Evolutionary conservation across 176 grass and related monocot genomes (phyloP).

Genomic region (Miscanthus lutarioriparius): DNA sequence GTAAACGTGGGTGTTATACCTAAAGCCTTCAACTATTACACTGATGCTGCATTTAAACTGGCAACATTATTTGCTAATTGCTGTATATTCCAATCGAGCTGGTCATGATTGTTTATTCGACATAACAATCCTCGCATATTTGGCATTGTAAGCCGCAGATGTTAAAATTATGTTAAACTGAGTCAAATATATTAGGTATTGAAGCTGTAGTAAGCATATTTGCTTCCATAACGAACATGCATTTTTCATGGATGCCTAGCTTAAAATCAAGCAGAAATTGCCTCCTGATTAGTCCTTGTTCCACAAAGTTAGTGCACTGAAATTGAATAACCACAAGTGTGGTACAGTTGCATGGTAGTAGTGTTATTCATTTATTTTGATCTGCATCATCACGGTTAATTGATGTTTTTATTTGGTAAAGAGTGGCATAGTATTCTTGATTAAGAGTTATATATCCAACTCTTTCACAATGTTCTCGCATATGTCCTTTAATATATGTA

Average conservation of each 20-base stretch:
- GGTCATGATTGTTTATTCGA: neutral
- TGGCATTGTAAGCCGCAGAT: neutral
- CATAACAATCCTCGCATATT: neutral
- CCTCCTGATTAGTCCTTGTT: neutral
- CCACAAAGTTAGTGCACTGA: neutral
- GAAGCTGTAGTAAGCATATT: neutral
- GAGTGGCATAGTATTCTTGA: neutral
- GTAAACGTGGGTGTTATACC: neutral
- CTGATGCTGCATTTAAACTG: neutral
- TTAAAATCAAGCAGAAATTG: neutral
- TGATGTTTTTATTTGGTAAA: neutral
- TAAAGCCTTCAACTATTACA: neutral
- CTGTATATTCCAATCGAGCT: neutral
- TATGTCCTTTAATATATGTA: neutral
- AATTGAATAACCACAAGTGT: neutral
- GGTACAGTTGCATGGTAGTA: neutral
- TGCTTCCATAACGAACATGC: neutral
- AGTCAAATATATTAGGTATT: neutral
- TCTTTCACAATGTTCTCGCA: neutral
- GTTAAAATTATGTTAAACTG: neutral
- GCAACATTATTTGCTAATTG: neutral
- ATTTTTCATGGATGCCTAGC: neutral
- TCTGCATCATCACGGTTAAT: neutral
- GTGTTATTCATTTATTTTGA: neutral
- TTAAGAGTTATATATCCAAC: neutral